Evolutionary conservation across 257 asterid genomes (phyloP).

Genomic region (Nicotiana sylvestris): DNA sequence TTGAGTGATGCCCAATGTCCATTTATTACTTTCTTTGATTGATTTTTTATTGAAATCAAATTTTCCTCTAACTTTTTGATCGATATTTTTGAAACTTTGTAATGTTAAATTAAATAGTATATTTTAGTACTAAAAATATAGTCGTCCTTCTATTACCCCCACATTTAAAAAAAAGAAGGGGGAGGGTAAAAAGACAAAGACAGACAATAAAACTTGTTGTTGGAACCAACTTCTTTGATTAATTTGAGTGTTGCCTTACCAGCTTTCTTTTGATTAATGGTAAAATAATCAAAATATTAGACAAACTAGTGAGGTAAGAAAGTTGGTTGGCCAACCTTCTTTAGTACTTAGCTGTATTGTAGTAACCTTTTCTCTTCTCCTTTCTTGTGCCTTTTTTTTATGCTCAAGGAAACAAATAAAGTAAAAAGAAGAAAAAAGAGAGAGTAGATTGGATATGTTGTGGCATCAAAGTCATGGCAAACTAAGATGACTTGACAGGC

Average conservation of each 20-base stretch:
- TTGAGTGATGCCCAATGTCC: no score
- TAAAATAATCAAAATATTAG: not conserved
- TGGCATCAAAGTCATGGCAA: constrained; percentile 2
- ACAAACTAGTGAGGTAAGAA: not conserved
- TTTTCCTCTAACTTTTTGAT: not conserved
- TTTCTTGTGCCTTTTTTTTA: not conserved
- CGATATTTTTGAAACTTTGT: not conserved
- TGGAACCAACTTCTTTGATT: not conserved
- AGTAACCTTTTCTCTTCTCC: not conserved
- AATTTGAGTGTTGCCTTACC: constrained; percentile 2
- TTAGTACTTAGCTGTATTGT: not conserved
- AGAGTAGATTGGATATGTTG: not conserved
- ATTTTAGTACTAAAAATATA: no score
- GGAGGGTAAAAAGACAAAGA: not conserved
- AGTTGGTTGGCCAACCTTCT: constrained; percentile 9
- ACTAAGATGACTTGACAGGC: not conserved
- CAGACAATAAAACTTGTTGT: not conserved
- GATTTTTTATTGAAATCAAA: not conserved
- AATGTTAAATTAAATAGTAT: not conserved
- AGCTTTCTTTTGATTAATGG: not conserved
- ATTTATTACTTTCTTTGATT: no score
- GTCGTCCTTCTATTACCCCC: no score
- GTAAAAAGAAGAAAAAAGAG: not conserved
- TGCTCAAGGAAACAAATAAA: not conserved
- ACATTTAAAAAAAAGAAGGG: no score